A percentile compares a stretch with the other conserved stretches of the same genome.
phyloP scores from a whole-genome alignment of 768 basidiomycete genomes.

The Baorangia bicolor region DNA sequence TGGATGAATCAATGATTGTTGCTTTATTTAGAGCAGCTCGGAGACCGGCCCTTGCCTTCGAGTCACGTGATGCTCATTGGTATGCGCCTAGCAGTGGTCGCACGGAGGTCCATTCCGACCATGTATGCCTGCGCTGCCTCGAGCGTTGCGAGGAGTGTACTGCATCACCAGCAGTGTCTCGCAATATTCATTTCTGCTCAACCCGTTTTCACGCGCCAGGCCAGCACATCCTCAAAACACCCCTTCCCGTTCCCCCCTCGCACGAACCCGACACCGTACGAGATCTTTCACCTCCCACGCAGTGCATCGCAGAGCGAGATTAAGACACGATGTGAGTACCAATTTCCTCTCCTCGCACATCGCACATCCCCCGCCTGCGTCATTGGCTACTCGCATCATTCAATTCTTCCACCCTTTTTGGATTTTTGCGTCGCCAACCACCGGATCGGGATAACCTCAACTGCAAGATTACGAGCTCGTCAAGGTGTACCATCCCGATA shows the following conservation, averaged over 20 bases:
- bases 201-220: not conserved
- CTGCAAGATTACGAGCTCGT: constrained; percentile 71
- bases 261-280: constrained; percentile 58
- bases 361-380: not conserved
- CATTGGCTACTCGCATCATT: not conserved
- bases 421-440: not conserved
- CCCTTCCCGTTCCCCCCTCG: constrained; percentile 52
- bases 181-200: not conserved
- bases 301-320: constrained; percentile 59
- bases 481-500: constrained; percentile 71
- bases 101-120: not conserved
- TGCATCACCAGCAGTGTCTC: not conserved
- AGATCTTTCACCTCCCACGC: constrained; percentile 67
- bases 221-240: constrained; percentile 13
- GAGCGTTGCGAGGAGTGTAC: not conserved
- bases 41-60: not conserved
- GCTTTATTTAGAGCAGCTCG: no score
- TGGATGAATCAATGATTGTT: no score
- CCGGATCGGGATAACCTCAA: not conserved
- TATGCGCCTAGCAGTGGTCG: not conserved
- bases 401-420: not conserved
- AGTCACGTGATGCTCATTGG: not conserved
- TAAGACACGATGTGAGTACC: constrained; percentile 60
- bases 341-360: not conserved
- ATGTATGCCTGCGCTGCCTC: not conserved